These are phyloP conservation scores for Dunaliella primolecta DNA, from an alignment of 139 green algal species.

Conservation along the genomic window DNA sequence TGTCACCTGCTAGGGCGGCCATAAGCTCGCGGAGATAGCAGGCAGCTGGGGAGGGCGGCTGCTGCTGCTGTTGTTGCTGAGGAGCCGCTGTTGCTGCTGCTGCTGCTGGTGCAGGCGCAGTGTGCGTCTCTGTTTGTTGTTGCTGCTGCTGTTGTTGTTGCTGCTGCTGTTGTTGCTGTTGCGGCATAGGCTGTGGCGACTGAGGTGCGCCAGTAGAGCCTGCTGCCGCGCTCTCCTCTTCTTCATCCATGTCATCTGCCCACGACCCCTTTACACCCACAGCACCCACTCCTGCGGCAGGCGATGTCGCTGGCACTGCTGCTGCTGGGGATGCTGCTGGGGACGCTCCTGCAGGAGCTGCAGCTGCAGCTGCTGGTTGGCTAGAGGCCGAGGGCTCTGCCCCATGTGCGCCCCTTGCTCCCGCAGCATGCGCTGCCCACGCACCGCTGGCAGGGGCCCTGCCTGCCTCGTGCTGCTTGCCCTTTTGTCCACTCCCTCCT, in stretches of 20 bases:
- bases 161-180: not conserved
- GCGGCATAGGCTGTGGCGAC: not conserved
- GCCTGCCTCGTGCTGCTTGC: no score
- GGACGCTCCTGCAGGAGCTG: not conserved
- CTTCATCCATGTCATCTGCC: not conserved
- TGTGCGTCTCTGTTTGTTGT: not conserved
- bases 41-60: not conserved
- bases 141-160: not conserved
- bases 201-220: no score
- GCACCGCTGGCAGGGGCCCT: no score
- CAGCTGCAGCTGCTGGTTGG: not conserved
- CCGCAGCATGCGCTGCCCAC: not conserved
- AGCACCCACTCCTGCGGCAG: no score
- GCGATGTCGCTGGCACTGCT: not conserved
- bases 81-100: not conserved
- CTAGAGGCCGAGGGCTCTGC: no score
- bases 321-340: conserved; percentile 10
- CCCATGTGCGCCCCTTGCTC: no score
- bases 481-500: no score
- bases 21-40: not conserved
- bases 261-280: no score
- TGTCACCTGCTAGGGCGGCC: not conserved
- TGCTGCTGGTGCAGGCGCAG: not conserved
- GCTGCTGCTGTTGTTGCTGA: not conserved
- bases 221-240: not conserved